Percentiles rank a stretch among this genome's conserved stretches.
Evolutionary conservation across 176 grass and related monocot genomes (phyloP).

Genomic region (Eleusine coracana): DNA sequence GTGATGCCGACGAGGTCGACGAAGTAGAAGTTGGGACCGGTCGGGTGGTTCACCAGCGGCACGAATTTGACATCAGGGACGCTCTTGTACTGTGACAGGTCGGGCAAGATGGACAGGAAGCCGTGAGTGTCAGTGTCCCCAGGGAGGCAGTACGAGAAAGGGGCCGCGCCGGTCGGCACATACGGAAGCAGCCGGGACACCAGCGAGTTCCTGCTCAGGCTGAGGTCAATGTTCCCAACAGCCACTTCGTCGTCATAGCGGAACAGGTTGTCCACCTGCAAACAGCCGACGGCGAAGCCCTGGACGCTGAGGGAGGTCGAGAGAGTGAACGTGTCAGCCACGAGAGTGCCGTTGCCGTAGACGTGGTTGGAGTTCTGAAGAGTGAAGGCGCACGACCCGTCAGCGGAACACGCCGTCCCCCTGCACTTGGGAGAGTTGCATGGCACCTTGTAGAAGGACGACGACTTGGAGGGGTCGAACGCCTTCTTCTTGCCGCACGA

Average conservation of each 20-base stretch:
- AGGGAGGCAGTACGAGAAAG: slow-evolving; percentile 78
- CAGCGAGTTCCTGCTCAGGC: slow-evolving; percentile 53
- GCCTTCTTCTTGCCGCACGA: not conserved
- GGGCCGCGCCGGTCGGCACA: slow-evolving; percentile 16
- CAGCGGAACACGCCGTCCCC: not conserved
- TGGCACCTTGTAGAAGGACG: slow-evolving; percentile 36
- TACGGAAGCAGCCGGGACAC: not conserved
- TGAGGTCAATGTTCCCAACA: slow-evolving; percentile 53
- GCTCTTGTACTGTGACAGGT: not conserved
- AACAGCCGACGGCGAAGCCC: slow-evolving; percentile 54
- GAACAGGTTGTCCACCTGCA: slow-evolving; percentile 26
- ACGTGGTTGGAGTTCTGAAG: slow-evolving; percentile 35
- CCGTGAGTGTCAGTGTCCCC: slow-evolving; percentile 16
- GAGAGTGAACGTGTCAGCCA: slow-evolving; percentile 47
- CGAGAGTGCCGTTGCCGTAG: slow-evolving; percentile 40
- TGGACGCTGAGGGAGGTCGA: slow-evolving; percentile 2
- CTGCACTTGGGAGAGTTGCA: slow-evolving; percentile 53
- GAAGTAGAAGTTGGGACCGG: slow-evolving; percentile 8
- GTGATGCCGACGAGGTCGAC: slow-evolving; percentile 34
- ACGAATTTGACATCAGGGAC: slow-evolving; percentile 7
- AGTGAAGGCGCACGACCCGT: slow-evolving; percentile 23
- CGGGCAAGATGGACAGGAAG: slow-evolving; percentile 48
- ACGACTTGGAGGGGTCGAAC: slow-evolving; percentile 54
- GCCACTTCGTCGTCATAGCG: too few relatives aligned
- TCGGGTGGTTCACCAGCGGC: slow-evolving; percentile 8